phyloP scores from a whole-genome alignment of 2,329 filamentous ascomycete genomes.

The Rutstroemia sp. region DNA sequence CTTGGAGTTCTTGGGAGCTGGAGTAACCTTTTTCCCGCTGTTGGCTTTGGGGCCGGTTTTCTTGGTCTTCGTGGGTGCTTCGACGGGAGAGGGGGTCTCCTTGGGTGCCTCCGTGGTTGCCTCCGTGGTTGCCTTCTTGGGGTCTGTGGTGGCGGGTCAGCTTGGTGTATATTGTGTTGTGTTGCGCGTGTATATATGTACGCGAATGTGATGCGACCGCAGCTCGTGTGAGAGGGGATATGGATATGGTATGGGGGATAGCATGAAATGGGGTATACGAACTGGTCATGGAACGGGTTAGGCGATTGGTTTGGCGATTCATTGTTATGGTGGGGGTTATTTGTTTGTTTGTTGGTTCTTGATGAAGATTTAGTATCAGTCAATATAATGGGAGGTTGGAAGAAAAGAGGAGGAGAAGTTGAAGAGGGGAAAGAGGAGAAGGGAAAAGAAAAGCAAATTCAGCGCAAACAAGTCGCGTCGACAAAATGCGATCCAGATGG shows the following conservation, averaged over 20 bases:
- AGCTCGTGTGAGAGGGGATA: neutral
- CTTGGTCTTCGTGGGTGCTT: slow-evolving; percentile 21
- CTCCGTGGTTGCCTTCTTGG: slow-evolving; percentile 13
- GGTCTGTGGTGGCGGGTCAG: slow-evolving; percentile 15
- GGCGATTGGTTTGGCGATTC: slow-evolving; percentile 26
- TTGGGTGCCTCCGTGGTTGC: slow-evolving; percentile 11
- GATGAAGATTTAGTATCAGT: neutral
- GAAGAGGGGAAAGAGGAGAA: neutral
- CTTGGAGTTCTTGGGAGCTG: slow-evolving; percentile 26
- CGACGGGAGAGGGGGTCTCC: slow-evolving; percentile 23
- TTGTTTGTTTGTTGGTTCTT: neutral
- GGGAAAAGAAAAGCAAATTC: neutral
- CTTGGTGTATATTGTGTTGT: no score
- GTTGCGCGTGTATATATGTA: neutral
- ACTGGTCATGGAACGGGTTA: slow-evolving; percentile 26
- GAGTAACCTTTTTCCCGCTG: slow-evolving; percentile 24
- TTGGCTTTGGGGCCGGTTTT: slow-evolving; percentile 24
- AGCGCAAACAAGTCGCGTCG: neutral
- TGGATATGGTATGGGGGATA: neutral
- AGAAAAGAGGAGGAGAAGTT: neutral
- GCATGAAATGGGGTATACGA: slow-evolving; percentile 11
- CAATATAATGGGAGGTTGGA: neutral
- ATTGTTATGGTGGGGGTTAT: slow-evolving; percentile 18
- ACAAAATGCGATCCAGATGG: neutral
- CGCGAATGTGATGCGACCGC: slow-evolving; percentile 6